Base-by-base conservation (phyloP, 1,139 yeast genomes). In the Yamadazyma mexicana region DNA sequence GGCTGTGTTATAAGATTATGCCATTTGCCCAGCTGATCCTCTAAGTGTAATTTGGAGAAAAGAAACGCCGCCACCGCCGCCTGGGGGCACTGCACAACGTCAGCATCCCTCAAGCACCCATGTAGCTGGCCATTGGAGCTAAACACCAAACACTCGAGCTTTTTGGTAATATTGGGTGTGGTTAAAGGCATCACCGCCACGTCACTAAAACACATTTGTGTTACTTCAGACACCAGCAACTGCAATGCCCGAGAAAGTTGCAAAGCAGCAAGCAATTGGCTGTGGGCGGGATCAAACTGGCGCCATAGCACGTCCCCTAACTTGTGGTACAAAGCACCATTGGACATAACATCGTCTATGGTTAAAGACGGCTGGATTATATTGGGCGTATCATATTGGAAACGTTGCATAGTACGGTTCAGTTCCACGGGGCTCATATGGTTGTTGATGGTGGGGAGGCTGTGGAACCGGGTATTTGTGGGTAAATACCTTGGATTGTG, bases 1-100 rank as follows among this genome's bases (percentile, higher is more conserved):
- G 22, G 22, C 5, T 5, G 8, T 6, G 8, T 8, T 8, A 20
- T 9, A 5, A 15, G 14, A 3, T 28, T 58, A 49, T 37, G 59
- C 64, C 17, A 53, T 40, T 3, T 59, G 50, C 10, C 63, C 66
- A 39, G 58, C 55, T 54, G 57, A 6, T 5, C 18, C 16, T 30
- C 15, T 6, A 14, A 14, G 39, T 66, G 70, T 35, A 62, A 59
- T 27, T 69, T 36, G 29, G 54, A 47, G 35, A 64, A 66, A 18
- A 65, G 50, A 39, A 64, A 66, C 11, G 59, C 51, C 2, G 66
- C 54, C 4, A 65, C 41, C 1, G 65, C 58, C 10, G 61, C 49
- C 38, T 59, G 65, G 9, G 65, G 62, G 45, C 72, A 66, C 33
- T 53, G 49, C 45, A 63, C 65, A 22, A 63, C 52, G 40, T 52